phyloP scores from a whole-genome alignment of 805 yeast genomes.

The Ogataea ramenticola region DNA sequence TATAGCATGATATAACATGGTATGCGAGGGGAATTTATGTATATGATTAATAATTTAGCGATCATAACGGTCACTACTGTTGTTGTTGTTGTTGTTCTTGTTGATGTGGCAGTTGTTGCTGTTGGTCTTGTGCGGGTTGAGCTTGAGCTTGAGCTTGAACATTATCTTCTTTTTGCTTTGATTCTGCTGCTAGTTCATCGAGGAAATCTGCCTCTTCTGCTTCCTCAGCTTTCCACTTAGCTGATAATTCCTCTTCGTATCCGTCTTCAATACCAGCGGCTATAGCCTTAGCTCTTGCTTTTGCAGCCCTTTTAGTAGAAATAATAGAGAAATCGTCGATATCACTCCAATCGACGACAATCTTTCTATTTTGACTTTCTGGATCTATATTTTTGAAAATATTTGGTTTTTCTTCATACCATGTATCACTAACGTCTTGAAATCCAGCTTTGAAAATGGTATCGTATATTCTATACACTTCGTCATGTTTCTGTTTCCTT shows the following conservation, averaged over 20 bases:
- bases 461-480: constrained; percentile 57
- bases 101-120: too few relatives aligned
- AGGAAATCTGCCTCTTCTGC: not conserved
- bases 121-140: too few relatives aligned
- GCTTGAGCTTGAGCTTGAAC: too few relatives aligned
- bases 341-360: constrained; percentile 66
- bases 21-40: too few relatives aligned
- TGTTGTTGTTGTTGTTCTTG: too few relatives aligned
- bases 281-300: not conserved
- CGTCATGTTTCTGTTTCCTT: constrained; percentile 54
- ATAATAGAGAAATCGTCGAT: constrained; percentile 31
- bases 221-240: too few relatives aligned
- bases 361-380: constrained; percentile 33
- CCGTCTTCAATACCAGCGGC: not conserved
- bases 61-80: too few relatives aligned
- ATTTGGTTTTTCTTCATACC: constrained; percentile 65
- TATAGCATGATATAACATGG: too few relatives aligned
- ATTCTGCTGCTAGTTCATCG: too few relatives aligned
- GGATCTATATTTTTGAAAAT: constrained; percentile 75
- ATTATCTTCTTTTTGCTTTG: too few relatives aligned
- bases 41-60: too few relatives aligned
- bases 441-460: constrained; percentile 74
- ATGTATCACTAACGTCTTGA: constrained; percentile 62
- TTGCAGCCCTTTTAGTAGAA: constrained; percentile 1
- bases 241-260: not conserved